phyloP scores from a whole-genome alignment of 768 basidiomycete genomes.

The Pleurotus eryngii region DNA sequence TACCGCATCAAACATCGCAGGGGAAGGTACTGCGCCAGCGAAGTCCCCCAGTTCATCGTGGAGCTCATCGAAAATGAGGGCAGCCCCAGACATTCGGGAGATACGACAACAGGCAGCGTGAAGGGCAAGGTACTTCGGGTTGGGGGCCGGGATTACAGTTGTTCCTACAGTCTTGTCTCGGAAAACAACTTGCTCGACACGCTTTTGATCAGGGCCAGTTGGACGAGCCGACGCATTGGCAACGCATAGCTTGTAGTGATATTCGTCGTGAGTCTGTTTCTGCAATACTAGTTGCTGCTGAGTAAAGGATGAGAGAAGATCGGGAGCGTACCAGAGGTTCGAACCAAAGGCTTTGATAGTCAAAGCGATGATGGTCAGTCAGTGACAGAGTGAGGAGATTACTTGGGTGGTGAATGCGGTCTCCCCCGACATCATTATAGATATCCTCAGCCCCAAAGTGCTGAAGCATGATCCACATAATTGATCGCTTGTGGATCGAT shows the following conservation, averaged over 20 bases:
- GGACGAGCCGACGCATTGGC: not conserved
- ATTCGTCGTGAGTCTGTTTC: not conserved
- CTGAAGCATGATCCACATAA: not conserved
- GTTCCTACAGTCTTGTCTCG: not conserved
- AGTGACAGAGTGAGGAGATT: constrained; percentile 27
- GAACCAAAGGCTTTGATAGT: constrained; percentile 27
- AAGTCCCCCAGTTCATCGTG: not conserved
- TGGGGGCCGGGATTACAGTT: not conserved
- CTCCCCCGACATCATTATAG: constrained; percentile 22
- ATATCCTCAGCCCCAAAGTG: not conserved
- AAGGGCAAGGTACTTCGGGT: constrained; percentile 3
- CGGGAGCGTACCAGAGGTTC: constrained; percentile 10
- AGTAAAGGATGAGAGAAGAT: too few relatives aligned
- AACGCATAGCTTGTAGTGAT: not conserved
- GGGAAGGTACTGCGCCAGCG: not conserved
- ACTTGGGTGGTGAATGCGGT: constrained; percentile 24
- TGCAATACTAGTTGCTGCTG: too few relatives aligned
- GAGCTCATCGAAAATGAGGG: constrained; percentile 1
- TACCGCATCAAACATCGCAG: not conserved
- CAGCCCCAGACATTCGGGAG: constrained; percentile 9
- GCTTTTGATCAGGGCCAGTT: not conserved
- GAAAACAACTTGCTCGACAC: not conserved
- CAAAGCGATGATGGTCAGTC: constrained; percentile 20
- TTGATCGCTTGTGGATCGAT: not conserved
- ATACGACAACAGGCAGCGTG: constrained; percentile 10